Evolutionary conservation across 352 stramenopile species (phyloP).

Genomic region (Globisporangium alternatum): DNA sequence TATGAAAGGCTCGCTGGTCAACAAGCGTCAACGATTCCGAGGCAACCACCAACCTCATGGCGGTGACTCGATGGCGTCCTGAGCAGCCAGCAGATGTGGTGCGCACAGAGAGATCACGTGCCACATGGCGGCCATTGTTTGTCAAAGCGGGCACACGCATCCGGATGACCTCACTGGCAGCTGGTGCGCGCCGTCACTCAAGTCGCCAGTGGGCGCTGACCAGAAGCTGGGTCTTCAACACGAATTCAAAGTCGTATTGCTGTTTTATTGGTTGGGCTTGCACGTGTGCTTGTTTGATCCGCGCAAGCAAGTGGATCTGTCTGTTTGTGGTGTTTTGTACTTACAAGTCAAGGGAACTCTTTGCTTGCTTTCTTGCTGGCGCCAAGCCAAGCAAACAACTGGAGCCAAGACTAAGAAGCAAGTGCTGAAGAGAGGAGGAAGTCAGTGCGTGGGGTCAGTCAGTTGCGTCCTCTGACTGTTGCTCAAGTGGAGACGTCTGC

Average conservation of each 20-base stretch:
- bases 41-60: neutral
- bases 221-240: neutral
- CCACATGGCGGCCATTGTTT: neutral
- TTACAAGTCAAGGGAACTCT: too few species aligned
- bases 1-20: neutral
- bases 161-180: neutral
- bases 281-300: neutral
- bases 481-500: too few species aligned
- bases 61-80: neutral
- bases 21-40: neutral
- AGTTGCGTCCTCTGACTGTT: too few species aligned
- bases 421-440: neutral
- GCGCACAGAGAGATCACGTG: neutral
- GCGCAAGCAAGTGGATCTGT: neutral
- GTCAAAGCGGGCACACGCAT: neutral
- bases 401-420: neutral
- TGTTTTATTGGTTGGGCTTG: neutral
- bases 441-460: neutral
- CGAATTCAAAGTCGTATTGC: neutral
- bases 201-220: constrained; percentile 4
- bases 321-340: too few species aligned
- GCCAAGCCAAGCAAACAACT: neutral
- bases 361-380: too few species aligned
- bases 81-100: neutral
- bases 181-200: neutral